A percentile compares a stretch with the other conserved stretches of the same genome.
phyloP scores from a whole-genome alignment of 495 filamentous ascomycete species.

The Cercophora samala region DNA sequence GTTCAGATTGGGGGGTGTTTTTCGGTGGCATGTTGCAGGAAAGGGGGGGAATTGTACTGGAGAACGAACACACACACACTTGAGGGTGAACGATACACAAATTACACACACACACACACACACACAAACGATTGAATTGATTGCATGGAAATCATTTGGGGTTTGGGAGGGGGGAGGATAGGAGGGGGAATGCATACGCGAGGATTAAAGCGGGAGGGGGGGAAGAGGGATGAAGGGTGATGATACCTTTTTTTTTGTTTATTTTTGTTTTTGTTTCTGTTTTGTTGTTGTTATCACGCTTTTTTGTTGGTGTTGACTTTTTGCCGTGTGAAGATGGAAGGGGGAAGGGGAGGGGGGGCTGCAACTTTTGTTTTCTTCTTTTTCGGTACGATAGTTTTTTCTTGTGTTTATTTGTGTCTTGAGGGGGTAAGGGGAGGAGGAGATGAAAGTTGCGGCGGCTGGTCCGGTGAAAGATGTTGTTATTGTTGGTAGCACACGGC shows the following conservation, averaged over 20 bases:
- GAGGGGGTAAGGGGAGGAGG: neutral
- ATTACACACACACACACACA: neutral
- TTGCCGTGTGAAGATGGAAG: neutral
- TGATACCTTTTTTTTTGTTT: neutral
- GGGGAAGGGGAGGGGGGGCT: neutral
- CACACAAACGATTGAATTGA: neutral
- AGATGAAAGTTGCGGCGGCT: constrained; percentile 3
- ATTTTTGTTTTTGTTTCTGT: neutral
- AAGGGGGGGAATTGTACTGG: neutral
- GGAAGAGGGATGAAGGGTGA: neutral
- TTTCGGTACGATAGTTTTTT: neutral
- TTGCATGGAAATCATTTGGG: neutral
- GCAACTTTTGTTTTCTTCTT: neutral
- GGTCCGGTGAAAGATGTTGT: constrained; percentile 8
- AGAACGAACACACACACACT: neutral
- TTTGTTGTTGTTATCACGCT: too few relatives aligned
- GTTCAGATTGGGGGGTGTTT: neutral
- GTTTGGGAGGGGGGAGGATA: neutral
- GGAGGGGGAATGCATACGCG: neutral
- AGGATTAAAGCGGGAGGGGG: neutral
- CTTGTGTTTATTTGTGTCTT: neutral
- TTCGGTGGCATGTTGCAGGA: too few relatives aligned
- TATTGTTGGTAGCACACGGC: neutral
- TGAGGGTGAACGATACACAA: neutral
- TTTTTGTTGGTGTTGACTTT: too few relatives aligned